A percentile compares a stretch with the other conserved stretches of the same genome.
Evolutionary conservation across 345 rosid genomes (phyloP).

Genomic region (Gossypium bickii): DNA sequence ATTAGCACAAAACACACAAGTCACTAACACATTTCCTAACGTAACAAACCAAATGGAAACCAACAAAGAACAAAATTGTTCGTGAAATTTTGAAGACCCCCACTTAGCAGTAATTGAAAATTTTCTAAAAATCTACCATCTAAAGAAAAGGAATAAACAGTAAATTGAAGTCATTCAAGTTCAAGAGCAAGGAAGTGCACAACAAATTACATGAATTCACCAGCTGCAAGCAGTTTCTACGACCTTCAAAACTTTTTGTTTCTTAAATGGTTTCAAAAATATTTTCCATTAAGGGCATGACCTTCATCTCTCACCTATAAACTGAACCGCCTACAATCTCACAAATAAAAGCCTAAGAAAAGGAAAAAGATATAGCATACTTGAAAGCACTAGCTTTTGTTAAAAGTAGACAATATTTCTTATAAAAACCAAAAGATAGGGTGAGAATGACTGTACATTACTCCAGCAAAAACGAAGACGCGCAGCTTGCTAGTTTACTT

Average conservation of each 20-base stretch:
- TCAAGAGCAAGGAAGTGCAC: not conserved
- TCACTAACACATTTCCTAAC: not conserved
- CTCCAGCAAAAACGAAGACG: conserved; percentile 99
- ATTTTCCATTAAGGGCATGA: not conserved
- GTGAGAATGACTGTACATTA: conserved; percentile 51
- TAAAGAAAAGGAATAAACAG: not conserved
- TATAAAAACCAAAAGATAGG: not conserved
- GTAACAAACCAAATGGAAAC: not conserved
- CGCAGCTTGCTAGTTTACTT: conserved; percentile 79
- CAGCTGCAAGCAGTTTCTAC: not conserved
- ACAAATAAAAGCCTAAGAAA: not conserved
- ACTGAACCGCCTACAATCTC: not conserved
- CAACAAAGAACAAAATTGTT: not conserved
- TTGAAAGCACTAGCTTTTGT: not conserved
- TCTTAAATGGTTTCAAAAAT: not conserved
- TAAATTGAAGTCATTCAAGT: not conserved
- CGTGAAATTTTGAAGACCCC: not conserved
- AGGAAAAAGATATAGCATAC: not conserved
- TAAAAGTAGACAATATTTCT: conserved; percentile 7
- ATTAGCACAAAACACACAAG: not conserved
- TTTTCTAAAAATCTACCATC: not conserved
- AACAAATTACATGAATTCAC: not conserved
- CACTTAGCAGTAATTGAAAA: not conserved
- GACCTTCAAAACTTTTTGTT: not conserved
- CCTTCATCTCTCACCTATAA: not conserved